phyloP scores from a whole-genome alignment of 352 stramenopile species.

The Globisporangium takayamanum region DNA sequence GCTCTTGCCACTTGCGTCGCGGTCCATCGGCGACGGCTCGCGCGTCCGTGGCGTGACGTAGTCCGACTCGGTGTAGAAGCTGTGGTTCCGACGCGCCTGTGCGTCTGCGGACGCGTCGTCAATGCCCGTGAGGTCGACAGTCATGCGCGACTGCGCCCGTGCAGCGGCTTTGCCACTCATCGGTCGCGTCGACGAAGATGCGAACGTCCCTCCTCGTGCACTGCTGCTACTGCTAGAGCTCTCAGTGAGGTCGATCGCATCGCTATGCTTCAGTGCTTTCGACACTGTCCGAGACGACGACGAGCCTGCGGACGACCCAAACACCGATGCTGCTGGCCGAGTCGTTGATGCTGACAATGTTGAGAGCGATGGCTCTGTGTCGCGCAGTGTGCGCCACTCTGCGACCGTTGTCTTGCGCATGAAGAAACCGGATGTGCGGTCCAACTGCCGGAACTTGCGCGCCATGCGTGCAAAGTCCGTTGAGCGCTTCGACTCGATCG shows the following conservation, averaged over 20 bases:
- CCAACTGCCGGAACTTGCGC: conserved; percentile 60
- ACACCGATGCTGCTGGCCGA: background rate
- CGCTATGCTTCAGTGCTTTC: conserved; percentile 18
- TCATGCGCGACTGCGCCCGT: conserved; percentile 29
- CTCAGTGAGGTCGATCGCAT: conserved; percentile 15
- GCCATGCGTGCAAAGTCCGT: conserved; percentile 61
- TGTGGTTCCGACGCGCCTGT: conserved; percentile 53
- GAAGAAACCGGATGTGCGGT: conserved; percentile 50
- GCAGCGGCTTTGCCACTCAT: conserved; percentile 63
- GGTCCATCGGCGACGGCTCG: conserved; percentile 14
- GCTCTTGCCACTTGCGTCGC: conserved; percentile 24
- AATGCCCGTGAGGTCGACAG: conserved; percentile 44
- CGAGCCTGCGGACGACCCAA: conserved; percentile 3
- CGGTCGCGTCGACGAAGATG: conserved; percentile 14
- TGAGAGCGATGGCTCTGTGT: background rate
- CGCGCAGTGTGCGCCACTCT: conserved; percentile 8
- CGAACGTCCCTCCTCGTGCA: background rate
- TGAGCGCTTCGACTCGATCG: conserved; percentile 57
- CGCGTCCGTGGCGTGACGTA: conserved; percentile 23
- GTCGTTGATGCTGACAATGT: too few species aligned
- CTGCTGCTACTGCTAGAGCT: background rate
- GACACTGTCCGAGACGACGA: conserved; percentile 11
- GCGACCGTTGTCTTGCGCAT: conserved; percentile 25
- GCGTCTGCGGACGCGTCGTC: conserved; percentile 27
- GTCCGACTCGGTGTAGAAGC: conserved; percentile 69